Evolutionary conservation across 2,329 filamentous ascomycete genomes (phyloP), one percentile per base, ranked within the genome.

Genomic region (Arthroderma sp.): DNA sequence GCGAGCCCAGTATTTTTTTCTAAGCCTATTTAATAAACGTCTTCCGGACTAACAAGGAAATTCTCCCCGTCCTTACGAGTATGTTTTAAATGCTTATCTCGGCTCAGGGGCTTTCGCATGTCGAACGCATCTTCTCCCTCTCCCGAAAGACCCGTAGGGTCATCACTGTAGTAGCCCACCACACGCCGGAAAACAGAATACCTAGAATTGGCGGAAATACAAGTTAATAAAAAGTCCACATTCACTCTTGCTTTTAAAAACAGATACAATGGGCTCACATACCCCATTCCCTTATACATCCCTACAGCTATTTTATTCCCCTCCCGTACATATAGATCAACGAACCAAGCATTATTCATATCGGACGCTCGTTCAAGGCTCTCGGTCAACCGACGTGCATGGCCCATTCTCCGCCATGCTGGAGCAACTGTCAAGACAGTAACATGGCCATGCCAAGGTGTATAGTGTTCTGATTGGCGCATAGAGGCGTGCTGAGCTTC

Each of bases 361-460:
- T 95, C 83, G 36, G 85, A 86, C 2, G 79, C 81, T n/a, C 73
- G 72, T 64, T 95, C 89, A 29, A 98, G 73, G 46, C 85, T 80
- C 56, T 83, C 75, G 0, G 83, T 87, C 33, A 98, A 73, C 38
- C 83, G 81, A 48, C 83, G 86, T 42, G 89, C 91, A 55, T 95
- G 83, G 10, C 91, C 89, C 10, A 91, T 74, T 37, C 91, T 78
- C 29, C 91, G 81, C 41, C 86, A 86, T 46, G 82, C 78, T 0
- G 91, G 91, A 0, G 89, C 82, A 15, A 98, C 86, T 0, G 91
- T 96, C 42, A 98, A 73, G 32, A 89, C 91, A 4, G 91, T 98
- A 60, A 98, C 94, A 66, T 98, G 91, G 15, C 87, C 89, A 68
- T 98, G 91, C 86, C 87, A 96, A n/a, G 89, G 89, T n/a, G 94